These are phyloP conservation scores for Candida buenavistaensis DNA, from an alignment of 1,139 yeast species.

Conservation along the genomic window DNA sequence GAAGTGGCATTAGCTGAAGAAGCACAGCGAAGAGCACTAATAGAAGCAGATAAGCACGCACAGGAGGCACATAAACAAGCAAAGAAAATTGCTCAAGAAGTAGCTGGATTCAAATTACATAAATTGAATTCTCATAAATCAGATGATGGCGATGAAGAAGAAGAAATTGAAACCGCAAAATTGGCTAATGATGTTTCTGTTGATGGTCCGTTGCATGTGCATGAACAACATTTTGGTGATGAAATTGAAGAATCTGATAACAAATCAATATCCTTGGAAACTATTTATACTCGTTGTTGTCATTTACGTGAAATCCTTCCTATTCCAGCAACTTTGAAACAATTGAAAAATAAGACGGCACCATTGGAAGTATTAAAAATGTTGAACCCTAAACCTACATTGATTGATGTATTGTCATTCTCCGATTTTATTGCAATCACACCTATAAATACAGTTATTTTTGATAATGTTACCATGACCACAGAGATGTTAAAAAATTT, in stretches of 20 bases:
- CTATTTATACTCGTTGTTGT: constrained; percentile 86
- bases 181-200: constrained; percentile 29
- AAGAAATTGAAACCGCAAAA: constrained; percentile 18
- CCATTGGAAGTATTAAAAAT: constrained; percentile 78
- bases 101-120: constrained; percentile 36
- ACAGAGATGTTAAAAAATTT: constrained; percentile 78
- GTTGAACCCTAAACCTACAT: constrained; percentile 86
- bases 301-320: constrained; percentile 91
- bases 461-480: constrained; percentile 80
- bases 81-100: constrained; percentile 65
- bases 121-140: constrained; percentile 6
- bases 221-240: constrained; percentile 59
- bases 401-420: constrained; percentile 85
- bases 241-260: constrained; percentile 19
- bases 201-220: constrained; percentile 65
- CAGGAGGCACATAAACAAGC: constrained; percentile 75
- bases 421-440: constrained; percentile 84
- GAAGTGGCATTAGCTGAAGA: constrained; percentile 58
- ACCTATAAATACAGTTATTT: constrained; percentile 74
- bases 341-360: constrained; percentile 69
- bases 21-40: constrained; percentile 51
- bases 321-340: constrained; percentile 86
- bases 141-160: constrained; percentile 20
- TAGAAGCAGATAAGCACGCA: constrained; percentile 71
- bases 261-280: constrained; percentile 53